Evolutionary conservation across 176 grass and related monocot genomes (phyloP), one percentile per base, ranked within the genome.

Genomic region (Aegilops tauschii): DNA sequence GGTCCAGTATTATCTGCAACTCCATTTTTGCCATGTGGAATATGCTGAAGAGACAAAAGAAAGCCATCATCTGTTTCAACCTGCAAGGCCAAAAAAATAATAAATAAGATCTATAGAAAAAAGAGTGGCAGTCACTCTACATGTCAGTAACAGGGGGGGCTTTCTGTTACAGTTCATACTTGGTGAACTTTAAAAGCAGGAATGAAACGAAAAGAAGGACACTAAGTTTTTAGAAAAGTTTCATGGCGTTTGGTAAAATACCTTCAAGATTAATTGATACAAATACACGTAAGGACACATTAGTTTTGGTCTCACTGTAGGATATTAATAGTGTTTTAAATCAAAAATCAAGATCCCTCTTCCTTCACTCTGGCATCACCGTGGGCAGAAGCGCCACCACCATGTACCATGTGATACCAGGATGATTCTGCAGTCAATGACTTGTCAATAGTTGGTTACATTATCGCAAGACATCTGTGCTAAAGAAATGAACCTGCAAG

Each of bases 21-120:
- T 86, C 73, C 61, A 66, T 86, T 91, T 88, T 80, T 92, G 34
- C 93, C 96, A 79, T 58, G 89, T 18, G 91, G 92, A 81, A 98
- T 90, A 82, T 77, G 93, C 45, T 98, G 93, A 87, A 98, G 69
- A 85, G 93, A 80, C 85, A 98, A 82, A 92, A 95, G 79, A 82
- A 92, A 95, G 12, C 96, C 96, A 76, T 98, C 96, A 3, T 86
- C 83, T 31, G 96, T 98, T 83, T 98, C 75, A 82, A 98, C 93
- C 96, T 98, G 81, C 37, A 61, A 66, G 8, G 54, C 50, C 0
- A 54, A 54, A 29, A 65, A 34, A 2, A 13, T 75, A 25, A 81
- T 61, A 40, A 40, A 40, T 79, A 84, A 73, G 28, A 87, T 92
- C 40, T 4, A 54, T 82, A 61, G 44, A 58, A 16, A 30, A 63